Conservation (phyloP, 208 protist genomes). For the Naegleria fowleri region DNA sequence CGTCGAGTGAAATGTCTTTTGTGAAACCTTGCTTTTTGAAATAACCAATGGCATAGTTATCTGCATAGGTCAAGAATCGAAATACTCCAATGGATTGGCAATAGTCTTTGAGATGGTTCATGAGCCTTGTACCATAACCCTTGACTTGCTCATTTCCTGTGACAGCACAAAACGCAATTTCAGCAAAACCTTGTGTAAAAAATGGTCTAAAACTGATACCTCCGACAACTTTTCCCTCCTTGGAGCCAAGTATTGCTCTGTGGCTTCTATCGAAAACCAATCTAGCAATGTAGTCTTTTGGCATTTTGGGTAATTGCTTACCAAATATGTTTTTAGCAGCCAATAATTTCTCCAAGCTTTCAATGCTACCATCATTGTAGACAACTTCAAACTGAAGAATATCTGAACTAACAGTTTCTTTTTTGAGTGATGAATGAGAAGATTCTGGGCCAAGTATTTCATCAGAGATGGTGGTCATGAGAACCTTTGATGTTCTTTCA, state of each 20-base stretch:
- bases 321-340: constrained; percentile 34
- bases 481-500: neutral
- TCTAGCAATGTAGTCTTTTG: constrained; percentile 38
- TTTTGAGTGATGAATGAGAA: neutral
- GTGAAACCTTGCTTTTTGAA: constrained; percentile 46
- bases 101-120: constrained; percentile 43
- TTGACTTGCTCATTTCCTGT: constrained; percentile 35
- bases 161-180: constrained; percentile 44
- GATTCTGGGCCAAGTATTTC: neutral
- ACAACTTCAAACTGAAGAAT: neutral
- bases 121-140: constrained; percentile 38
- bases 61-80: constrained; percentile 43
- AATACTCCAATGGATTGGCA: neutral
- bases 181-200: constrained; percentile 28
- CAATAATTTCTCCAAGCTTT: constrained; percentile 19
- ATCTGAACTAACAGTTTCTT: neutral
- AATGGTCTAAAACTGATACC: constrained; percentile 39
- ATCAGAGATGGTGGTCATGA: neutral
- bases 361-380: constrained; percentile 9
- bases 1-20: constrained; percentile 25
- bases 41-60: constrained; percentile 42
- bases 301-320: constrained; percentile 40
- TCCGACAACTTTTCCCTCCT: constrained; percentile 28
- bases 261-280: constrained; percentile 34
- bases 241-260: constrained; percentile 8